Evolutionary conservation across 306 rosid species (phyloP).

Genomic region (Quercus glauca): DNA sequence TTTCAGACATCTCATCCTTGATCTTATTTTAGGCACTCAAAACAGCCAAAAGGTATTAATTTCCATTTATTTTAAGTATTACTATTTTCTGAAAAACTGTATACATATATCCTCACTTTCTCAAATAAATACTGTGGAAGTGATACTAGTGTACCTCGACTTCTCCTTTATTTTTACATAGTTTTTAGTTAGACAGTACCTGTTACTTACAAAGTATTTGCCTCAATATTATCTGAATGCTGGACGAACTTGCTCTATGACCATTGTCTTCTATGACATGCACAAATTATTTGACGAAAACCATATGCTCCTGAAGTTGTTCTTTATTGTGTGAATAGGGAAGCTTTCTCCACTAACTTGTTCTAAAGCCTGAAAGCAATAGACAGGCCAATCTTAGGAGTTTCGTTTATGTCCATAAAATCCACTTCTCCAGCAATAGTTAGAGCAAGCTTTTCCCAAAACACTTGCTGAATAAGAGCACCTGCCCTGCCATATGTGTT

Average conservation of each 20-base stretch:
- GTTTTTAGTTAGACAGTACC: neutral
- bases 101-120: neutral
- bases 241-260: neutral
- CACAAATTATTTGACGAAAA: too few species aligned
- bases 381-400: conserved; percentile 57
- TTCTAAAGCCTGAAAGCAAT: conserved; percentile 48
- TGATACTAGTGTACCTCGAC: neutral
- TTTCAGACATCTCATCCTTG: too few species aligned
- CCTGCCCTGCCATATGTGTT: conserved; percentile 47
- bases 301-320: too few species aligned
- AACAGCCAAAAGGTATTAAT: neutral
- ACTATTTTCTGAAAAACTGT: neutral
- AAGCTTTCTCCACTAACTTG: neutral
- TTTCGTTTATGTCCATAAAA: conserved; percentile 18
- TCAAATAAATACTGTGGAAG: neutral
- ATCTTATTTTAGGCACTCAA: neutral
- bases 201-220: neutral
- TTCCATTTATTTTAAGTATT: neutral
- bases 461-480: conserved; percentile 52
- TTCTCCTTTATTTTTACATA: neutral
- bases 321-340: neutral
- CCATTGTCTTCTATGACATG: neutral
- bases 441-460: conserved; percentile 45
- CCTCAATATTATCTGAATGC: neutral
- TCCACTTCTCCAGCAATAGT: conserved; percentile 62